Evolutionary conservation across 1,284 basidiomycete genomes (phyloP).

Genomic region (Pyrrhoderma noxium): DNA sequence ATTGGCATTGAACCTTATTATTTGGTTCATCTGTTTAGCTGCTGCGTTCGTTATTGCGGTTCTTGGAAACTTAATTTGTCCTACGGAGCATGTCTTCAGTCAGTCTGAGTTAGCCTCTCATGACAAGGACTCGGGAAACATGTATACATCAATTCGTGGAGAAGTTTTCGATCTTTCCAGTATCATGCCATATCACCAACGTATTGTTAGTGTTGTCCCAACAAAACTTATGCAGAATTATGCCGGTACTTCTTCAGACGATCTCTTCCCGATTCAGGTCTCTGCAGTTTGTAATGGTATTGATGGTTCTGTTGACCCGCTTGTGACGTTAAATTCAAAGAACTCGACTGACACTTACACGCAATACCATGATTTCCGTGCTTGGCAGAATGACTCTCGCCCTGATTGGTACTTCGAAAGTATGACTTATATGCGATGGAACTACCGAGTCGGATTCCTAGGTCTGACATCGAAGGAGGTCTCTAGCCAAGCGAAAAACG

Average conservation of each 20-base stretch:
- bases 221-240: conserved; percentile 74
- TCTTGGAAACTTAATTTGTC: conserved; percentile 87
- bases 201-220: conserved; percentile 70
- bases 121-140: conserved; percentile 62
- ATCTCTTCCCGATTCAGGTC: conserved; percentile 95
- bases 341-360: conserved; percentile 80
- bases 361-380: conserved; percentile 96
- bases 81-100: conserved; percentile 88
- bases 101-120: conserved; percentile 69
- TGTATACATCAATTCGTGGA: conserved; percentile 80
- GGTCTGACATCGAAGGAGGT: conserved; percentile 82
- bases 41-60: conserved; percentile 92
- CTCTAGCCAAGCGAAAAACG: conserved; percentile 59
- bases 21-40: conserved; percentile 88
- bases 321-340: conserved; percentile 69
- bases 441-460: conserved; percentile 81
- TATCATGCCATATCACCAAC: conserved; percentile 54
- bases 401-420: conserved; percentile 98
- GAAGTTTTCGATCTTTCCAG: conserved; percentile 84
- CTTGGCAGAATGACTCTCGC: conserved; percentile 77
- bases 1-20: conserved; percentile 90
- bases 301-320: conserved; percentile 76
- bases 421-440: conserved; percentile 87
- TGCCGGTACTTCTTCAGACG: conserved; percentile 70
- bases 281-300: conserved; percentile 90